These are phyloP conservation scores for Tylopilus balloui DNA, from an alignment of 768 basidiomycete genomes.

Conservation along the genomic window DNA sequence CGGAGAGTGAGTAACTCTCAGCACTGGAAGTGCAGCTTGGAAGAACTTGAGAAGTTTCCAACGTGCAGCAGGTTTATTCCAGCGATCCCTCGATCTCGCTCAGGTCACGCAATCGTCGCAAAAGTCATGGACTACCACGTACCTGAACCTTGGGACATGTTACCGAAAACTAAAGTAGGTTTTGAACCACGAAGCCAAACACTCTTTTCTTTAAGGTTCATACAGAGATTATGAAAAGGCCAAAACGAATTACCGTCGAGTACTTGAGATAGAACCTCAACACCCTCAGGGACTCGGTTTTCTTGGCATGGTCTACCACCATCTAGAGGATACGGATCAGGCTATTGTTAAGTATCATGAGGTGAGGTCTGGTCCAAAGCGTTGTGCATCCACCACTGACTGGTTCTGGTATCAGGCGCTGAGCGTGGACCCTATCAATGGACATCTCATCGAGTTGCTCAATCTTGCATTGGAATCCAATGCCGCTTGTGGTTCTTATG, in stretches of 20 bases:
- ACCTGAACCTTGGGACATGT: constrained; percentile 89
- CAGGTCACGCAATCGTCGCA: constrained; percentile 82
- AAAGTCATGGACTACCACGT: constrained; percentile 83
- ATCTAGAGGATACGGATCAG: constrained; percentile 64
- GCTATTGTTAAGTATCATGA: constrained; percentile 93
- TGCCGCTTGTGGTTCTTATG: constrained; percentile 30
- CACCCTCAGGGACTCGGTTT: constrained; percentile 78
- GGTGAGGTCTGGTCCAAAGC: constrained; percentile 40
- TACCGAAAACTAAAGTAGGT: constrained; percentile 74
- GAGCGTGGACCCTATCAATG: constrained; percentile 78
- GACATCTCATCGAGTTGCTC: constrained; percentile 74
- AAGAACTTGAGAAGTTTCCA: constrained; percentile 56
- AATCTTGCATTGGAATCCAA: constrained; percentile 70
- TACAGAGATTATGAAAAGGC: constrained; percentile 58
- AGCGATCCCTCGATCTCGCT: constrained; percentile 73
- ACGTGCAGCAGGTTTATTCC: constrained; percentile 65
- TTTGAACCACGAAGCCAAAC: not conserved
- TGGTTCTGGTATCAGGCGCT: constrained; percentile 48
- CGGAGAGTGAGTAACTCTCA: constrained; percentile 54
- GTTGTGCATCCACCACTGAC: constrained; percentile 1
- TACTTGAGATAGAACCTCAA: constrained; percentile 84
- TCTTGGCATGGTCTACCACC: constrained; percentile 84
- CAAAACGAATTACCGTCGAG: constrained; percentile 65
- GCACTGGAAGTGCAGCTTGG: not conserved
- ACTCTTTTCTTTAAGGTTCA: constrained; percentile 8